Evolutionary conservation across 768 basidiomycete species (phyloP).

Genomic region (Neoboletus magnificus): DNA sequence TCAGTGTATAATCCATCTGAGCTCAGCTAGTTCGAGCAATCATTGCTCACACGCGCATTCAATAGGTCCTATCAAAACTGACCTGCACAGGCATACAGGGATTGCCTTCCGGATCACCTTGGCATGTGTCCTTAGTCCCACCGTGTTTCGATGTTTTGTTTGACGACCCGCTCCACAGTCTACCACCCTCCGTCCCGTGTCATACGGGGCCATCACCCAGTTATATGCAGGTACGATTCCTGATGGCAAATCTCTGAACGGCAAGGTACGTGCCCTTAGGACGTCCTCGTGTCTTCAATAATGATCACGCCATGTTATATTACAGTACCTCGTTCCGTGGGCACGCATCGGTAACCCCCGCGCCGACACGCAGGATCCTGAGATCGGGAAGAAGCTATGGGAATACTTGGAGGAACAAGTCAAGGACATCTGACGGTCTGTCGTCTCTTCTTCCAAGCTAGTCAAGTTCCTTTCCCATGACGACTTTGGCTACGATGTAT

Average conservation of each 20-base stretch:
- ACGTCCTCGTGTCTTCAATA: background rate
- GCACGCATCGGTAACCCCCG: slow-evolving; percentile 36
- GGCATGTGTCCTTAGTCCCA: slow-evolving; percentile 4
- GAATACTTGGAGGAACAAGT: slow-evolving; percentile 47
- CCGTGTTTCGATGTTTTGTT: background rate
- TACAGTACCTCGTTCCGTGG: slow-evolving; percentile 49
- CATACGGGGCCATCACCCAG: slow-evolving; percentile 46
- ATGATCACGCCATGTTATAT: background rate
- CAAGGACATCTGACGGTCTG: slow-evolving; percentile 13
- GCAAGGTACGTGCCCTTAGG: slow-evolving; percentile 36
- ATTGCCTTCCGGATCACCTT: background rate
- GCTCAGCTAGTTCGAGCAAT: background rate
- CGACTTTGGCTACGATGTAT: background rate
- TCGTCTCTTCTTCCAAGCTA: background rate
- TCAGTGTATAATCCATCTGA: background rate
- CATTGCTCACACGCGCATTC: background rate
- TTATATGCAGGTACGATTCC: slow-evolving; percentile 48
- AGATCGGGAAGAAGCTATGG: slow-evolving; percentile 39
- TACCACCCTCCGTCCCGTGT: slow-evolving; percentile 25
- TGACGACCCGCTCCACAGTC: slow-evolving; percentile 5
- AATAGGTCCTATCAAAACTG: slow-evolving; percentile 18
- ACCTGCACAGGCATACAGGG: slow-evolving; percentile 18
- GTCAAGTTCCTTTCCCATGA: no score
- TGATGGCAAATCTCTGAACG: slow-evolving; percentile 40
- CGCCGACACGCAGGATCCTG: slow-evolving; percentile 33